Conservation (phyloP, 805 yeast species). For the Metschnikowia koreensis region DNA sequence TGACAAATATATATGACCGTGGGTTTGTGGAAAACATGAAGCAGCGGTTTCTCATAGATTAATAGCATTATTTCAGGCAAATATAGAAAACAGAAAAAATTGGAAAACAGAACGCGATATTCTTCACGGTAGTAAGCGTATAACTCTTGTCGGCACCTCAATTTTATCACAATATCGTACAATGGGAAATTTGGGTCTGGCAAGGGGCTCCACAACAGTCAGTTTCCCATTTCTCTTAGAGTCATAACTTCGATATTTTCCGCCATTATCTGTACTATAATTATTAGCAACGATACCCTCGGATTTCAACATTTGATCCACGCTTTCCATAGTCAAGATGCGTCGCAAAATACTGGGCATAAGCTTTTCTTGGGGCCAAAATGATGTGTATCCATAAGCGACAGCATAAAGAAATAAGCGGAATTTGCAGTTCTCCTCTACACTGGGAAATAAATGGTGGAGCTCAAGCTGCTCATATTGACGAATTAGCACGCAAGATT, state of each 20-base stretch:
- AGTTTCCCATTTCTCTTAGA: no score
- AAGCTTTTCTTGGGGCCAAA: slow-evolving; percentile 10
- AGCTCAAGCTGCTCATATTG: slow-evolving; percentile 11
- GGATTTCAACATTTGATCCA: not conserved
- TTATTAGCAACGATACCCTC: not conserved
- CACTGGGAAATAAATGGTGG: slow-evolving; percentile 9
- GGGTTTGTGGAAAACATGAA: slow-evolving; percentile 46
- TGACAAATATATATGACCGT: slow-evolving; percentile 47
- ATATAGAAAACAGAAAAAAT: no score
- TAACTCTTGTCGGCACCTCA: not conserved
- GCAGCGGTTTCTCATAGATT: slow-evolving; percentile 7
- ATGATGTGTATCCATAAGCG: slow-evolving; percentile 3
- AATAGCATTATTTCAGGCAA: not conserved
- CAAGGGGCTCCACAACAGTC: not conserved
- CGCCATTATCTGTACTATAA: not conserved
- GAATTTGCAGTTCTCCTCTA: slow-evolving; percentile 14
- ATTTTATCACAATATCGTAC: not conserved
- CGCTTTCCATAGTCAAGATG: slow-evolving; percentile 12
- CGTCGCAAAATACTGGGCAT: slow-evolving; percentile 6
- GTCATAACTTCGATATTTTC: not conserved
- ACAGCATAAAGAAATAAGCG: slow-evolving; percentile 16
- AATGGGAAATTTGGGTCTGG: not conserved
- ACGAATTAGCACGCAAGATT: slow-evolving; percentile 1
- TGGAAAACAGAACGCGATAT: not conserved
- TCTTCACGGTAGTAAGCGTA: not conserved